A percentile compares a stretch with the other conserved stretches of the same genome.
These are phyloP conservation scores for Sphagnum magellanicum DNA, from an alignment of 228 moss, liverwort and hornwort species.

Conservation along the genomic window DNA sequence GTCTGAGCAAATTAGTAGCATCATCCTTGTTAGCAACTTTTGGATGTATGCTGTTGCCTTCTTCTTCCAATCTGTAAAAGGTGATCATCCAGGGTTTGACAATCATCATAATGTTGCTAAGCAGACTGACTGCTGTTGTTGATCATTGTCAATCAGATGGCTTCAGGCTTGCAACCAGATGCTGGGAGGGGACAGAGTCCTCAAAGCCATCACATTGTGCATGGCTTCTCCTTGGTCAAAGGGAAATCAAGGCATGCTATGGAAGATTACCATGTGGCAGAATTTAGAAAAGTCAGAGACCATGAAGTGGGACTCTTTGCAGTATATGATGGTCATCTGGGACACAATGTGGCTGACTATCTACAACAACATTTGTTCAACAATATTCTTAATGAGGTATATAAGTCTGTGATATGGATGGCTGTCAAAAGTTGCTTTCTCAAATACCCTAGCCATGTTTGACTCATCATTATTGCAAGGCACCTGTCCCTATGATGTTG, in stretches of 20 bases:
- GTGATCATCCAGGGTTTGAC: too few relatives aligned
- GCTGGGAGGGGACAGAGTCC: slow-evolving; percentile 58
- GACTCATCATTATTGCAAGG: too few relatives aligned
- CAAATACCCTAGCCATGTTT: neutral
- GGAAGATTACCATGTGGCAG: slow-evolving; percentile 91
- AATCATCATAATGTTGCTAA: too few relatives aligned
- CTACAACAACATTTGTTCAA: slow-evolving; percentile 72
- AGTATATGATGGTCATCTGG: slow-evolving; percentile 95
- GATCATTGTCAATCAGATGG: slow-evolving; percentile 38
- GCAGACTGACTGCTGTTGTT: neutral
- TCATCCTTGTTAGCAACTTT: too few relatives aligned
- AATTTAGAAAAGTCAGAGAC: slow-evolving; percentile 54
- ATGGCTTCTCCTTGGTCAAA: slow-evolving; percentile 84
- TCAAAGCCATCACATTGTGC: slow-evolving; percentile 35
- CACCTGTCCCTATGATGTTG: neutral
- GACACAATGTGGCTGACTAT: slow-evolving; percentile 76
- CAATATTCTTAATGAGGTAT: slow-evolving; percentile 84
- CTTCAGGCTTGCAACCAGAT: slow-evolving; percentile 54
- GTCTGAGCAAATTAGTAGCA: too few relatives aligned
- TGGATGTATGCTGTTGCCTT: too few relatives aligned
- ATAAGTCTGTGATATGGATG: neutral
- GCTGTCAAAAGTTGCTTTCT: neutral
- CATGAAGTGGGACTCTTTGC: slow-evolving; percentile 87
- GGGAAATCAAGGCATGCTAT: slow-evolving; percentile 95
- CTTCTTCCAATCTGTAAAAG: too few relatives aligned